Evolutionary conservation across 345 rosid genomes (phyloP).

Genomic region (Gossypium arboreum): DNA sequence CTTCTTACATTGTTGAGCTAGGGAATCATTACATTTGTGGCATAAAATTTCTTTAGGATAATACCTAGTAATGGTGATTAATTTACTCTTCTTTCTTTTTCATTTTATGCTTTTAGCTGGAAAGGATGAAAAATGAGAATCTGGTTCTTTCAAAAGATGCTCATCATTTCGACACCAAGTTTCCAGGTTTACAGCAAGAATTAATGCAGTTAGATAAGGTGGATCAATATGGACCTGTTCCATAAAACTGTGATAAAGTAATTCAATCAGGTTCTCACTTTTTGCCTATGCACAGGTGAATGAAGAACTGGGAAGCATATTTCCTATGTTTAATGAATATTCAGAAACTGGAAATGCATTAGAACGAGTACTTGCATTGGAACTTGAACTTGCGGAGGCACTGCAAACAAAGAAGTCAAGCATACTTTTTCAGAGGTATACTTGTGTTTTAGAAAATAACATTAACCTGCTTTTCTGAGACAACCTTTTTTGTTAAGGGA

Average conservation of each 20-base stretch:
- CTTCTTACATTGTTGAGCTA: constrained; percentile 7
- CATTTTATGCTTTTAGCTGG: constrained; percentile 50
- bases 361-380: constrained; percentile 91
- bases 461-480: constrained; percentile 1
- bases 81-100: background rate
- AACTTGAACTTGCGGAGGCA: constrained; percentile 87
- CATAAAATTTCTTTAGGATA: background rate
- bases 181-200: constrained; percentile 65
- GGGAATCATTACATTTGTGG: background rate
- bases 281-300: constrained; percentile 54
- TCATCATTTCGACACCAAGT: constrained; percentile 41
- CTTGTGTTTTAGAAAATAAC: background rate
- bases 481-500: background rate
- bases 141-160: constrained; percentile 48
- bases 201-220: constrained; percentile 71
- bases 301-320: constrained; percentile 72
- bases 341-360: constrained; percentile 60
- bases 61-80: constrained; percentile 8
- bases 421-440: constrained; percentile 75
- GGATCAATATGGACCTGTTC: constrained; percentile 15
- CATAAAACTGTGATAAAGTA: constrained; percentile 12
- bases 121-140: constrained; percentile 94
- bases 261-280: constrained; percentile 14
- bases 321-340: constrained; percentile 55
- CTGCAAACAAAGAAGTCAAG: constrained; percentile 67